Base-by-base conservation (phyloP, 305 asterid genomes). In the Solanum hybrid region DNA sequence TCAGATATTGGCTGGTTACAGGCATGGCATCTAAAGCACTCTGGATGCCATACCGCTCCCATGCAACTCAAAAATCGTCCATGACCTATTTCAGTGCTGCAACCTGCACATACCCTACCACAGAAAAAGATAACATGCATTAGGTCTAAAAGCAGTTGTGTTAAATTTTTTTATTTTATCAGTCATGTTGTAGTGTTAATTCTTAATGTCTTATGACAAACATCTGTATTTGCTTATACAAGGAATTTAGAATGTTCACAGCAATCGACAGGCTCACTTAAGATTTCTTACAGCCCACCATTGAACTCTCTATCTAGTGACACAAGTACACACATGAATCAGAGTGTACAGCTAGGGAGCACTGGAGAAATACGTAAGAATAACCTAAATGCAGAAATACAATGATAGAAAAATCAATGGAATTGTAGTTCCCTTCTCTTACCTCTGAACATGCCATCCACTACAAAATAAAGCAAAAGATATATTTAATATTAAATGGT, bases 61-160 rank as follows among this genome's bases (percentile, higher is more conserved):
- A 97, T 97, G 93, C 99, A 98, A 93, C 95, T 98, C 93, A 98
- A 94, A 92, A 94, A 95, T 90, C 98, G 93, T 92, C 99, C 98
- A 87, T 95, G 95, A 57, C 98, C 99, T 73, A 97, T 96, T 91
- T 95, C 99, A 37, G 92, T 89, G 91, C 94, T 95, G 92, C 99
- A 98, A 78, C 99, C 98, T 91, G 97, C 99, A 93, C 99, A 98
- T 76, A 96, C 93, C 96, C 99, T 97, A 92, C 92, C 89, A 92
- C 90, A 89, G 45, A 41, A n/a, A 91, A 84, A 31, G 41, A 84
- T 31, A 83, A 61, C 39, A 32, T 31, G 10, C 7, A 20, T 83
- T 45, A 90, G 41, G 88, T 41, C 77, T 76, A 76, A 57, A 29
- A 83, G 72, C 81, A 76, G 81, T 31, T 31, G n/a, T 2, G 15